Evolutionary conservation across 108 stramenopile genomes (phyloP).

Genomic region (Pseudonitzschia multiseries): DNA sequence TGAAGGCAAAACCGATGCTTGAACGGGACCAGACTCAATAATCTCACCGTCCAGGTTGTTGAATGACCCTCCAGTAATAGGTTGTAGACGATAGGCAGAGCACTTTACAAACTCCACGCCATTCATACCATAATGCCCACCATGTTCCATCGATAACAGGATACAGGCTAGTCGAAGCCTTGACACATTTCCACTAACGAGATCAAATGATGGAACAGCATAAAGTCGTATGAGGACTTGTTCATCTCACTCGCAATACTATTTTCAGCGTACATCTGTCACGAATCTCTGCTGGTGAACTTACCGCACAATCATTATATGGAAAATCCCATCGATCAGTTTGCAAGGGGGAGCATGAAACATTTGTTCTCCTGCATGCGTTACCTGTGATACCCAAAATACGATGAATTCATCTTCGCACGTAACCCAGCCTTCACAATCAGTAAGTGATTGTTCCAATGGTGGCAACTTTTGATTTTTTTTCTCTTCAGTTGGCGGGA

Average conservation of each 20-base stretch:
- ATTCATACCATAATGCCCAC: constrained; percentile 60
- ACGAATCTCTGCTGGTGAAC: constrained; percentile 4
- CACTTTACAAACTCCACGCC: constrained; percentile 69
- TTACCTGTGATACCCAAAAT: constrained; percentile 81
- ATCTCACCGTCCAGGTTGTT: constrained; percentile 90
- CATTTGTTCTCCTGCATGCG: constrained; percentile 67
- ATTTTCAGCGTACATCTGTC: too few species aligned
- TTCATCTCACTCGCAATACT: background rate
- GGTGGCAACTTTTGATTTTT: constrained; percentile 41
- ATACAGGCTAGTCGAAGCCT: constrained; percentile 54
- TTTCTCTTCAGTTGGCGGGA: constrained; percentile 40
- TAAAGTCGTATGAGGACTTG: background rate
- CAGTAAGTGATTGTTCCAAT: constrained; percentile 50
- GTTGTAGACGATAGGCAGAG: constrained; percentile 78
- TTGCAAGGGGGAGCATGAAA: constrained; percentile 63
- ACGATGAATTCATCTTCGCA: constrained; percentile 72
- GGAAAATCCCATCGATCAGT: constrained; percentile 77
- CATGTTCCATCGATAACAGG: constrained; percentile 67
- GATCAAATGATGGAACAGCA: background rate
- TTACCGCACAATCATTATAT: constrained; percentile 72
- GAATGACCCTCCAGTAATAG: constrained; percentile 54
- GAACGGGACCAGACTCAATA: constrained; percentile 80
- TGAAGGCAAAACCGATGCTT: constrained; percentile 56
- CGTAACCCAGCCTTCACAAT: constrained; percentile 52
- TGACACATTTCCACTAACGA: constrained; percentile 37